phyloP scores from a whole-genome alignment of 352 stramenopile genomes.

The Blastocystis sp. region DNA sequence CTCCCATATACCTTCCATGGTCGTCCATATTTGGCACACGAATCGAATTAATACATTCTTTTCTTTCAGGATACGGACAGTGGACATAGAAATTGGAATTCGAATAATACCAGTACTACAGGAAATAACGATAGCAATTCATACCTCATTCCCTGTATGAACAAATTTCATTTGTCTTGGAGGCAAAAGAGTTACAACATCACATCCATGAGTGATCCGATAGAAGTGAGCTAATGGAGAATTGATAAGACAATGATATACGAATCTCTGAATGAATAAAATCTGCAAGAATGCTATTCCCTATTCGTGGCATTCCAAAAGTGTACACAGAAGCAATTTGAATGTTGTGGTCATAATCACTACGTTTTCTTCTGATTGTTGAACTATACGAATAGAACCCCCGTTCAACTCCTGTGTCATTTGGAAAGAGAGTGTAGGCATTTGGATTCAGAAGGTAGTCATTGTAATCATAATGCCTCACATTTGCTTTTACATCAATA shows the following conservation, averaged over 20 bases:
- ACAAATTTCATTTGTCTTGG: neutral
- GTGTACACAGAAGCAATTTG: neutral
- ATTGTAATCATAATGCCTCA: neutral
- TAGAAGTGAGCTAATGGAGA: neutral
- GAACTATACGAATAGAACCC: neutral
- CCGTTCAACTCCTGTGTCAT: neutral
- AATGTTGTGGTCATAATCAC: neutral
- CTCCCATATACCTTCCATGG: neutral
- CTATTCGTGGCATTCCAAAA: slow-evolving; percentile 30
- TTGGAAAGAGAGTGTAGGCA: neutral
- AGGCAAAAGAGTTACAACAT: neutral
- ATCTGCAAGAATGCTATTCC: neutral
- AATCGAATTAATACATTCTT: neutral
- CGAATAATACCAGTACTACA: neutral
- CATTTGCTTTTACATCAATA: neutral
- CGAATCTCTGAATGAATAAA: neutral
- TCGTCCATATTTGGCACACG: neutral
- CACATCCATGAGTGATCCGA: slow-evolving; percentile 3
- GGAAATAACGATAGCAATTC: neutral
- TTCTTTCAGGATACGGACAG: neutral
- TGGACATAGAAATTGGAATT: neutral
- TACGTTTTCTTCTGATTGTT: neutral
- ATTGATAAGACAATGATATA: neutral
- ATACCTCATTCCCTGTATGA: slow-evolving; percentile 15
- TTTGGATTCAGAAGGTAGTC: neutral